Percentiles rank a stretch among this genome's conserved stretches.
Evolutionary conservation across 805 yeast genomes (phyloP).

Genomic region (Wickerhamiella azymoides): DNA sequence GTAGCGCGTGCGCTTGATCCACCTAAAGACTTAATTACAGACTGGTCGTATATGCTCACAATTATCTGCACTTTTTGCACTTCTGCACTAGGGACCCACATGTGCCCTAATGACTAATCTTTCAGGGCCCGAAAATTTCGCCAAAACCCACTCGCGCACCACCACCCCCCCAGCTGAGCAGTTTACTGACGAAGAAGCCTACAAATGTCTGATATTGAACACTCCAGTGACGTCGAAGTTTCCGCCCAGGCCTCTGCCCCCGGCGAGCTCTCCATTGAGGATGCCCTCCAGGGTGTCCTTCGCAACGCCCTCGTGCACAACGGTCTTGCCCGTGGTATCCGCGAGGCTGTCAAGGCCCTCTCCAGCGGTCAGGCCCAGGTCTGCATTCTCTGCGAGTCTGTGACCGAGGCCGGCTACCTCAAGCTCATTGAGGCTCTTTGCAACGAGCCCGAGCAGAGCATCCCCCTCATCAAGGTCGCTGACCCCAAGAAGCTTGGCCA

Average conservation of each 20-base stretch:
- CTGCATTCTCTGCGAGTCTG: constrained; percentile 94
- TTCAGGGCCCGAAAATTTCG: background rate
- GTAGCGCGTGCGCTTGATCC: too few relatives aligned
- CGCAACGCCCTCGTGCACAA: constrained; percentile 89
- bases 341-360: constrained; percentile 99
- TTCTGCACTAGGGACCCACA: too few relatives aligned
- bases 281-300: constrained; percentile 94
- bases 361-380: constrained; percentile 96
- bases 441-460: constrained; percentile 91
- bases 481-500: constrained; percentile 99
- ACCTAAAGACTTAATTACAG: too few relatives aligned
- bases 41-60: too few relatives aligned
- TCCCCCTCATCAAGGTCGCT: constrained; percentile 97
- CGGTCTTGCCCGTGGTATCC: constrained; percentile 99
- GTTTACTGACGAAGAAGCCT: constrained; percentile 24
- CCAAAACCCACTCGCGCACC: background rate
- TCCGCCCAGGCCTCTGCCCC: constrained; percentile 69
- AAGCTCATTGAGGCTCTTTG: constrained; percentile 98
- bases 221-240: constrained; percentile 70
- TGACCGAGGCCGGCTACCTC: constrained; percentile 92
- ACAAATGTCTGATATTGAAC: constrained; percentile 80
- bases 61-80: too few relatives aligned
- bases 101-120: background rate
- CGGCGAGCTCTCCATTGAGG: constrained; percentile 90
- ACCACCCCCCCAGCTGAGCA: constrained; percentile 19